Base-by-base conservation (phyloP, 176 grass and related monocot species). In the Elaeis guineensis region DNA sequence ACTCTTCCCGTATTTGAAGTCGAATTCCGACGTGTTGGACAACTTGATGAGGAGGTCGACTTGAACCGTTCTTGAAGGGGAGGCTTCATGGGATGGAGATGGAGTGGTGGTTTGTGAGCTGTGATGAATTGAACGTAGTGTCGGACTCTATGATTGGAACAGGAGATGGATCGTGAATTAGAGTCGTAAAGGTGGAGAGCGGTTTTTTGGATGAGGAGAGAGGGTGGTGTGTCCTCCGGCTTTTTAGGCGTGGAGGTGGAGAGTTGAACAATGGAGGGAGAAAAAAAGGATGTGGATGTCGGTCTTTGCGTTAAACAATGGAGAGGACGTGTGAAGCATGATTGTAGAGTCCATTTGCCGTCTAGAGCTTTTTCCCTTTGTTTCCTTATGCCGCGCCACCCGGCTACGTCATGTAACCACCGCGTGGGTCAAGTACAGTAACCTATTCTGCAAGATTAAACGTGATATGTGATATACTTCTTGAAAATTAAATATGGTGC, bases 11-110 rank as follows among this genome's bases (percentile, higher is more conserved):
- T 95, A 95, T 26, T 95, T 77, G 51, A 95, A 95, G 62, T 85
- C 77, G 50, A 90, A 87, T 66, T 84, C 83, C 58, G 82, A 66
- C 52, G 69, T 57, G 77, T 95, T 86, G 54, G 50, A 69, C 70
- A 90, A 95, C 67, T 95, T 95, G 50, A 63, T 67, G 16, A 87
- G 62, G 15, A 90, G 77, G 63, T 59, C 76, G 61, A 87, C 55
- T 59, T 89, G 86, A 59, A 84, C 80, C 69, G 22, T 62, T 44
- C 23, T 7, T 0, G 4, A 14, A 4, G 50, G 49, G 1, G 72
- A 59, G 49, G 64, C 63, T 80, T 64, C 64, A 8, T 74, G 19
- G 73, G 55, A 64, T 65, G 50, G 35, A 64, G 55, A 30, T 2
- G 28, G 54, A 3, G 57, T 17, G 24, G 14, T 77, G 63, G 73